Base-by-base conservation (phyloP, 306 rosid species). In the Quercus agrifolia region DNA sequence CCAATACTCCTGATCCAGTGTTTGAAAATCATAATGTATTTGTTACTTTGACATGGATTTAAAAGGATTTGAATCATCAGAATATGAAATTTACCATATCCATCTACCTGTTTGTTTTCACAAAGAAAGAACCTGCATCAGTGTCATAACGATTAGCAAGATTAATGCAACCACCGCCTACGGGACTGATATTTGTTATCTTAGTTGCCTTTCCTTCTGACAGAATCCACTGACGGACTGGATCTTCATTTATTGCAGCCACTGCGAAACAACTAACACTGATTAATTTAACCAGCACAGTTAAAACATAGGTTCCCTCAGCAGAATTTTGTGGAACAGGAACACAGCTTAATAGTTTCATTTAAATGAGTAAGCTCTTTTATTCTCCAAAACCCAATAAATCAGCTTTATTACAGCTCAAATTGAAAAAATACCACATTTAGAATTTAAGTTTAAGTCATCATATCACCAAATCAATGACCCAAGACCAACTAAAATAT, bases 81-180 rank as follows among this genome's bases (percentile, higher is more conserved):
- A 71, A 64, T 69, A 76, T 56, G 49, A 25, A 75, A 81, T 78
- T 49, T 52, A 55, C 57, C 5, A 69, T 21, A 77, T 18, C 11
- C 51, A 70, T 76, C 28, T 83, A 94, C 99, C 97, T 90, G 89
- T 94, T 94, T 76, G 94, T 92, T 87, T 94, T 92, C n/a, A 92
- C 99, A 83, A 92, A 94, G 87, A 92, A 92, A 51, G 94, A 90
- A 77, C 88, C 95, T 13, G 88, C 85, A 77, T 92, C 97, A 18
- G 97, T 92, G 82, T 91, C 95, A 71, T 92, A 90, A 77, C 97
- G 94, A 84, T 23, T 86, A 21, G 97, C 97, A 7, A 82, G 86
- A 84, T 91, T 94, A 78, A 94, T 94, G 85, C 99, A 94, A 46
- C 97, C 99, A 19, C 99, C 97, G 27, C 99, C 99, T 62, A 94